These are phyloP conservation scores for Neofusicoccum laricinum DNA, from an alignment of 2,329 filamentous ascomycete genomes.

Conservation along the genomic window DNA sequence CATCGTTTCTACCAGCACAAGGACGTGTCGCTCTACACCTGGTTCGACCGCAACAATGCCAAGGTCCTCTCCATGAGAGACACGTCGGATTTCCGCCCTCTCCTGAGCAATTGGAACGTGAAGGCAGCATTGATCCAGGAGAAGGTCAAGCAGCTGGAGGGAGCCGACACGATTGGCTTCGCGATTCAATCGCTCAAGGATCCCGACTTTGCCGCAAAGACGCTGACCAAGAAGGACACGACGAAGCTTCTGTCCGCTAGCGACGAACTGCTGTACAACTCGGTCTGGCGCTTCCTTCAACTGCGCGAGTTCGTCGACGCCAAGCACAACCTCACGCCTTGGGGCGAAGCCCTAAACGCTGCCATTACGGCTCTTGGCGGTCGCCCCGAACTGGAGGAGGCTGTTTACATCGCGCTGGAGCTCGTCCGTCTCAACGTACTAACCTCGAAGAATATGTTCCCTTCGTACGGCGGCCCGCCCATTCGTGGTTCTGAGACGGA, in stretches of 20 bases:
- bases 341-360: constrained; percentile 76
- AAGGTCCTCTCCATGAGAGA: constrained; percentile 63
- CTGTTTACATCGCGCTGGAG: constrained; percentile 80
- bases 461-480: constrained; percentile 56
- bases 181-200: constrained; percentile 63
- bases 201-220: constrained; percentile 65
- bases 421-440: constrained; percentile 76
- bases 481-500: constrained; percentile 68
- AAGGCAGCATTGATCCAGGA: constrained; percentile 56
- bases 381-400: constrained; percentile 64
- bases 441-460: constrained; percentile 65
- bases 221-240: constrained; percentile 57
- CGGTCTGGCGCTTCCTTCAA: constrained; percentile 85
- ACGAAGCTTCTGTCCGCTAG: constrained; percentile 55
- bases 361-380: constrained; percentile 64
- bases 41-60: constrained; percentile 60
- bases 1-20: constrained; percentile 82
- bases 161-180: constrained; percentile 42
- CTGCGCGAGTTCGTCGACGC: constrained; percentile 81
- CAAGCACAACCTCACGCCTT: constrained; percentile 74
- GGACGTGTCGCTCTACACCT: constrained; percentile 72
- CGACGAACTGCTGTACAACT: constrained; percentile 70
- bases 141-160: constrained; percentile 24
- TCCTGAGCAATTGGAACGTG: constrained; percentile 69
- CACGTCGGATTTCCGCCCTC: constrained; percentile 50